Evolutionary conservation across 257 asterid species (phyloP), one percentile per base, ranked within the genome.

Genomic region (Pogostemon cablin): DNA sequence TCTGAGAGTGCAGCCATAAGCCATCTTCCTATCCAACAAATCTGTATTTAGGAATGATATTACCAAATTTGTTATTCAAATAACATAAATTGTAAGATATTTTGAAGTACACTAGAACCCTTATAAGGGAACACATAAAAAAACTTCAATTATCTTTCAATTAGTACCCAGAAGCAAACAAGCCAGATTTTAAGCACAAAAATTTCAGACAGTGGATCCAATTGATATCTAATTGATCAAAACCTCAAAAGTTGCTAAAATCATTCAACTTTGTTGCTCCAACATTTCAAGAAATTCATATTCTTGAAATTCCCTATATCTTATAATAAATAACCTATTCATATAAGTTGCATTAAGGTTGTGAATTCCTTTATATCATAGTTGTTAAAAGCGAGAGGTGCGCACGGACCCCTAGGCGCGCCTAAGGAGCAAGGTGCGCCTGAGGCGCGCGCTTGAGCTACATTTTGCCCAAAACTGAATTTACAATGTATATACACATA

Each of bases 1-100:
- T 79, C 77, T 75, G 12, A 81, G 79, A 72, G 56, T 87, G 88
- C 78, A 83, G 80, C 88, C 87, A 85, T 34, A 87, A 74, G 9
- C 88, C 88, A 70, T 73, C 86, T 76, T 85, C 90, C 34, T 66
- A 40, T 60, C 83, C 83, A 60, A 74, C 85, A 43, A 20, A 20
- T 20, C 25, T 20, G 25, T 20, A 20, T 20, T 20, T 20, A 20
- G 25, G 25, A 20, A 20, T 20, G 25, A 20, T 20, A 20, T 20
- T 20, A 20, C 25, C 25, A 20, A 20, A 20, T 20, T 20, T 20
- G 25, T 20, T 20, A 20, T 20, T 20, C 10, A 47, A 4, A 48
- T 87, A 87, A 68, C 87, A 20, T 87, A 87, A 7, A 47, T 38
- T 47, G 12, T 38, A 68, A 39, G 64, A 53, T 37, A 49, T 54